Base-by-base conservation (phyloP, 2,329 filamentous ascomycete species). In the Periglandula ipomoeae region DNA sequence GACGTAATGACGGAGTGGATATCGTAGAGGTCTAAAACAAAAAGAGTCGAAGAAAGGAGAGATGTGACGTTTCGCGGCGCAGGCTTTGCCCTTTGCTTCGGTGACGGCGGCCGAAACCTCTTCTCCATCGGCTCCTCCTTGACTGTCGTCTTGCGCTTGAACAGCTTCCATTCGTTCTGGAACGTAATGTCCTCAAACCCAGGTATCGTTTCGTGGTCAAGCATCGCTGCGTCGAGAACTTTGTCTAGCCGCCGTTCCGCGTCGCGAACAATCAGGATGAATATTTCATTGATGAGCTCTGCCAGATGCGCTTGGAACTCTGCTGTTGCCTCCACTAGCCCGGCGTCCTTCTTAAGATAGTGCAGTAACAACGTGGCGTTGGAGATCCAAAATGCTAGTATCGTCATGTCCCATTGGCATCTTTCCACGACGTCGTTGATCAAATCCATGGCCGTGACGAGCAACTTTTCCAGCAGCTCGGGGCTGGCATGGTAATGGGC, bases 361-460 rank as follows among this genome's bases (percentile, higher is more conserved):
- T 98, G 91, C 47, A 97, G 72, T n/a, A 98, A 71, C 35, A 98
- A 71, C 0, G 93, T 98, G 8, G 89, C 89, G 65, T 98, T 98
- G 1, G 93, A 97, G 60, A 96, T 89, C 93, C 93, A 98, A 63
- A 98, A 98, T 2, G 93, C 93, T 34, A 98, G 73, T 56, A 98
- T 95, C 0, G 93, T 98, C 93, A 98, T 98, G 63, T 98, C 93
- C 93, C 93, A 97, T 63, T 98, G 93, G 61, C 91, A 84, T 52
- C 80, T 80, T 66, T 97, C 93, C n/a, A 98, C 89, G 26, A 96
- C 89, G 51, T 89, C 85, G 62, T 97, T 97, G 59, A 98, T 97
- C 67, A 91, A 93, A 61, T 95, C 89, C 78, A 95, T 95, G 34
- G 93, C 89, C 32, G 85, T 84, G 23, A 87, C 76, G 15, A 98